Evolutionary conservation across 352 stramenopile genomes (phyloP).

Genomic region (Elongisporangium undulatum): DNA sequence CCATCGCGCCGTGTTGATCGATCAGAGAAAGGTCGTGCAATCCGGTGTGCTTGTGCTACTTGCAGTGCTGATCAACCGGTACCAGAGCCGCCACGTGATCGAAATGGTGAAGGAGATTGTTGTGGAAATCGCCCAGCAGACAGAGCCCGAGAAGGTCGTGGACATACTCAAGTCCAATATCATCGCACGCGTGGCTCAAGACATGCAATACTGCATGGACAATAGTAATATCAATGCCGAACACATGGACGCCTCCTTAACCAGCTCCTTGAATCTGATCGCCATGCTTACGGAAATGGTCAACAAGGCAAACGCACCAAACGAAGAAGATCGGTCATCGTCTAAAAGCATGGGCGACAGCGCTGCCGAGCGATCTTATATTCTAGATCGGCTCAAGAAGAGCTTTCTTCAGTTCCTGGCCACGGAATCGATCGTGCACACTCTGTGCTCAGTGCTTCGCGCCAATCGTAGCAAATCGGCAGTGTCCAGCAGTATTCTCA

Average conservation of each 20-base stretch:
- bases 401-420: slow-evolving; percentile 17
- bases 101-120: slow-evolving; percentile 57
- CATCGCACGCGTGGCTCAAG: slow-evolving; percentile 35
- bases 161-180: slow-evolving; percentile 59
- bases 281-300: slow-evolving; percentile 2
- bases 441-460: slow-evolving; percentile 7
- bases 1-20: slow-evolving; percentile 19
- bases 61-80: slow-evolving; percentile 30
- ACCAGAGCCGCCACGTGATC: slow-evolving; percentile 24
- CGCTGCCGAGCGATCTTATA: not conserved
- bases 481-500: slow-evolving; percentile 37
- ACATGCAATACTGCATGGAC: slow-evolving; percentile 20
- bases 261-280: slow-evolving; percentile 13
- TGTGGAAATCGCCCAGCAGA: slow-evolving; percentile 26
- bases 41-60: slow-evolving; percentile 55
- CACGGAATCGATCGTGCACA: slow-evolving; percentile 1
- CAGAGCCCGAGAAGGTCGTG: slow-evolving; percentile 43
- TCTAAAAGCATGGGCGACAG: not conserved
- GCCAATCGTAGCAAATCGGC: not conserved
- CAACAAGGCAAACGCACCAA: not conserved
- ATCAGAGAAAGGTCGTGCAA: slow-evolving; percentile 44
- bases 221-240: not conserved
- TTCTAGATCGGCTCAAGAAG: slow-evolving; percentile 13
- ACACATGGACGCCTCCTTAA: slow-evolving; percentile 1
- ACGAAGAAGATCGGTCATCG: not conserved